phyloP scores from a whole-genome alignment of 495 filamentous ascomycete genomes.

The Oidiodendron maius region DNA sequence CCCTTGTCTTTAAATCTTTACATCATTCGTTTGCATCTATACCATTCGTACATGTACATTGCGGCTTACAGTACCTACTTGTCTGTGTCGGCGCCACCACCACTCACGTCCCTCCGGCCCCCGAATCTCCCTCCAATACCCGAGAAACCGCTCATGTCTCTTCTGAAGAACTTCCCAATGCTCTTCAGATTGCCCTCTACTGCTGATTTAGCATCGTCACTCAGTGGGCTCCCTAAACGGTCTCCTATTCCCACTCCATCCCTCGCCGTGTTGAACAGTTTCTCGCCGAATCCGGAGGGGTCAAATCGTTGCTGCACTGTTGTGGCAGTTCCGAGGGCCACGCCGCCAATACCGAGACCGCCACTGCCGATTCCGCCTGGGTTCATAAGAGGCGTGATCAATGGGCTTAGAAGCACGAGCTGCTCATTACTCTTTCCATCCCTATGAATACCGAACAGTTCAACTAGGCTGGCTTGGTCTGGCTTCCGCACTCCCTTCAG shows the following conservation, averaged over 20 bases:
- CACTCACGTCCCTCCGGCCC: slow-evolving; percentile 13
- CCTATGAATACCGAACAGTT: slow-evolving; percentile 75
- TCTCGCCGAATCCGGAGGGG: slow-evolving; percentile 63
- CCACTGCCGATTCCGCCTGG: slow-evolving; percentile 21
- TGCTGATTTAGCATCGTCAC: slow-evolving; percentile 43
- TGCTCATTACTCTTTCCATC: slow-evolving; percentile 41
- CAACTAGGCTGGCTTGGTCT: slow-evolving; percentile 78
- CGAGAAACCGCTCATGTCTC: slow-evolving; percentile 79
- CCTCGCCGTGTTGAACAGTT: slow-evolving; percentile 72
- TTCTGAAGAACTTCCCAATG: slow-evolving; percentile 91
- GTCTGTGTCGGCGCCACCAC: slow-evolving; percentile 17
- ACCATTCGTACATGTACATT: no score
- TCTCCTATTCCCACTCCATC: slow-evolving; percentile 52
- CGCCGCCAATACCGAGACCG: slow-evolving; percentile 22
- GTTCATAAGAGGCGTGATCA: slow-evolving; percentile 56
- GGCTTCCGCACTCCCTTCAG: slow-evolving; percentile 79
- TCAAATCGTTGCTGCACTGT: slow-evolving; percentile 58
- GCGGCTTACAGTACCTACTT: slow-evolving; percentile 12
- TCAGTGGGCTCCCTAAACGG: slow-evolving; percentile 16
- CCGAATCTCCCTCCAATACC: slow-evolving; percentile 49
- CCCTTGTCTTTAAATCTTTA: no score
- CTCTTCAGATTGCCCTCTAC: slow-evolving; percentile 90
- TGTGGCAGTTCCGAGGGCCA: slow-evolving; percentile 32
- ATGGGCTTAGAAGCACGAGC: slow-evolving; percentile 50
- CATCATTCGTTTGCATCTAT: no score